These are phyloP conservation scores for Perkinsus marinus DNA, from an alignment of 169 alveolate genomes.

Conservation along the genomic window DNA sequence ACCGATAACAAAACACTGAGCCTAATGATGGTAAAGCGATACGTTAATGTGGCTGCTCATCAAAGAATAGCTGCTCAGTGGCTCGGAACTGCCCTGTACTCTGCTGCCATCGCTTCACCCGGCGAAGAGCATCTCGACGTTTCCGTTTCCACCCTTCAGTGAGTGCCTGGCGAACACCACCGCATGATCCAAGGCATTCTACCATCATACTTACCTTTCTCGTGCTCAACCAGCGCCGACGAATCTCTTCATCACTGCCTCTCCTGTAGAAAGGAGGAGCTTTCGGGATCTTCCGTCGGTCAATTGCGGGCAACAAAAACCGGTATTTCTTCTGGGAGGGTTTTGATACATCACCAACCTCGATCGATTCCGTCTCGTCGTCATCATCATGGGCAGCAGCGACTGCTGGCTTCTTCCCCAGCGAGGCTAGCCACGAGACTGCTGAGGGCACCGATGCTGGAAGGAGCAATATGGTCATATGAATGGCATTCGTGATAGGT, in stretches of 20 bases:
- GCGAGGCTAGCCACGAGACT: neutral
- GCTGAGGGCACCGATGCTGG: neutral
- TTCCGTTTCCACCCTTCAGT: neutral
- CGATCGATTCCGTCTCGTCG: too few relatives aligned
- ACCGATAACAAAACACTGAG: too few relatives aligned
- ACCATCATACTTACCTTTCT: neutral
- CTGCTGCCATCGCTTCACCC: neutral
- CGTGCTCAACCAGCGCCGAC: neutral
- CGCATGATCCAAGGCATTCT: neutral
- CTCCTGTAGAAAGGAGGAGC: neutral
- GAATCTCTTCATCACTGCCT: neutral
- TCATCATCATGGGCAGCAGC: neutral
- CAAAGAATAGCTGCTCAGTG: neutral
- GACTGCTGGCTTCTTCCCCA: neutral
- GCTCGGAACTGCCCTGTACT: neutral
- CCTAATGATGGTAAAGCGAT: neutral
- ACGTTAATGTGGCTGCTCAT: neutral
- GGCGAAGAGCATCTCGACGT: neutral
- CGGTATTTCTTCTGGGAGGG: too few relatives aligned
- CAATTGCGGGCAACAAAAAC: neutral
- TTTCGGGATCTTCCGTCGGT: neutral
- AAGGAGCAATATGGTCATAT: too few relatives aligned
- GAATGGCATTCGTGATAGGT: too few relatives aligned
- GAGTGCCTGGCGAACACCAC: neutral
- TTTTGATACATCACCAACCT: too few relatives aligned